Conservation (phyloP, 1,139 yeast genomes). For the Citeromyces siamensis region DNA sequence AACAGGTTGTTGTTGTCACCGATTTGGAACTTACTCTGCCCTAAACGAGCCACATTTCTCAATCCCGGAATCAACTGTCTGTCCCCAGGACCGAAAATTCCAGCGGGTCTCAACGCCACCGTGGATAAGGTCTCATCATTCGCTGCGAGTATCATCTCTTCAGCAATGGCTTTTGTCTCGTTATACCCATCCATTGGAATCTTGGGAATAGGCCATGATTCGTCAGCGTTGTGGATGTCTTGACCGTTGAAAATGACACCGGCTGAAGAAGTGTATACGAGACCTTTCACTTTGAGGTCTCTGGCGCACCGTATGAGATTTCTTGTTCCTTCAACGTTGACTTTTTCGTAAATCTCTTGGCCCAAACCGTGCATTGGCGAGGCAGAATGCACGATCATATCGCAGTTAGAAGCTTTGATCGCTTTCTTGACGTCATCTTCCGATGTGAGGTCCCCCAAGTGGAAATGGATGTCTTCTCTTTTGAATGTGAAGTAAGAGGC, state of each 20-base stretch:
- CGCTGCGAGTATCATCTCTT: conserved; percentile 64
- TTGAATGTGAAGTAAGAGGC: conserved; percentile 69
- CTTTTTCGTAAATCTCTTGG: conserved; percentile 72
- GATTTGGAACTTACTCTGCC: conserved; percentile 85
- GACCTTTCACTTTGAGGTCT: conserved; percentile 38
- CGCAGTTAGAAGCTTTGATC: conserved; percentile 44
- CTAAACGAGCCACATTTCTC: conserved; percentile 68
- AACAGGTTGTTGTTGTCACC: conserved; percentile 91
- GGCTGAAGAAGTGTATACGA: conserved; percentile 94
- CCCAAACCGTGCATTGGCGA: conserved; percentile 90
- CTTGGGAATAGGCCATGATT: conserved; percentile 84
- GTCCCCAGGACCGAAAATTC: conserved; percentile 98
- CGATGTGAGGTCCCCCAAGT: conserved; percentile 79
- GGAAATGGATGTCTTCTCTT: conserved; percentile 39
- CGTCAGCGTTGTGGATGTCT: conserved; percentile 85
- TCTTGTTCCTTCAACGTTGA: conserved; percentile 82
- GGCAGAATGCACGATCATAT: conserved; percentile 88
- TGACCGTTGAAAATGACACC: conserved; percentile 95
- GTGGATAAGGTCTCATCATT: conserved; percentile 56
- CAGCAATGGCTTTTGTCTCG: conserved; percentile 91
- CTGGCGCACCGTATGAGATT: conserved; percentile 61
- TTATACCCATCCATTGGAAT: conserved; percentile 95
- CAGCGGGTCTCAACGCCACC: conserved; percentile 90
- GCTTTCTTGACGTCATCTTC: conserved; percentile 57
- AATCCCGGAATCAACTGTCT: conserved; percentile 93